Evolutionary conservation across 176 grass and related monocot genomes (phyloP).

Genomic region (Tillandsia leiboldiana): DNA sequence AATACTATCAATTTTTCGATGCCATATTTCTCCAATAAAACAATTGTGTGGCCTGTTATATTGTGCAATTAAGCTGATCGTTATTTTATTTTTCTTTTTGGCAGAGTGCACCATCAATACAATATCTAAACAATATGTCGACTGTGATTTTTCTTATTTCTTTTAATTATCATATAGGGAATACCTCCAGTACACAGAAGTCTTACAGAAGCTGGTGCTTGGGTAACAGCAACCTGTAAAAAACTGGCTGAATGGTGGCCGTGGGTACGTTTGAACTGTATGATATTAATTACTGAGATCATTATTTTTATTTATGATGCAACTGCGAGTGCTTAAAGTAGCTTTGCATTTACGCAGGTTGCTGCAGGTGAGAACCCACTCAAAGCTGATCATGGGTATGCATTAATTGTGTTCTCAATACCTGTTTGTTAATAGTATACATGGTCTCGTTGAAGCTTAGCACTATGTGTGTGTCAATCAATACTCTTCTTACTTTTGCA

Average conservation of each 20-base stretch:
- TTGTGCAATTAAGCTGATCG: neutral
- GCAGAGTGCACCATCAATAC: neutral
- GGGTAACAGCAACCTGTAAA: conserved; percentile 60
- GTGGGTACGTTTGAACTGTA: conserved; percentile 48
- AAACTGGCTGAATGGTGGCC: conserved; percentile 74
- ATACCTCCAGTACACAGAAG: conserved; percentile 64
- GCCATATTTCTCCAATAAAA: neutral
- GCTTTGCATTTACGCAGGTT: conserved; percentile 46
- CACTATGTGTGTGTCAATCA: neutral
- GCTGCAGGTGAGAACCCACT: conserved; percentile 70
- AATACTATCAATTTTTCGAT: neutral
- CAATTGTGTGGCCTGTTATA: too few species aligned
- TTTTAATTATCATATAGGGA: conserved; percentile 45
- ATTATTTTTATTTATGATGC: neutral
- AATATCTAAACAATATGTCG: neutral
- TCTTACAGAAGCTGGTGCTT: conserved; percentile 40
- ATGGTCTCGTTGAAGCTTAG: neutral
- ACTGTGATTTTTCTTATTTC: neutral
- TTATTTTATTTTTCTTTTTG: neutral
- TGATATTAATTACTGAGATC: conserved; percentile 1
- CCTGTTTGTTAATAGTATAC: neutral
- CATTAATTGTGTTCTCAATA: conserved; percentile 7
- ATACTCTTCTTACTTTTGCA: conserved; percentile 27
- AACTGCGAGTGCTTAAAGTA: conserved; percentile 5
- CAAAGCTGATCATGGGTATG: conserved; percentile 55